A percentile compares a stretch with the other conserved stretches of the same genome.
Conservation (phyloP, 129 eudicot species). For the Artemisia annua region DNA sequence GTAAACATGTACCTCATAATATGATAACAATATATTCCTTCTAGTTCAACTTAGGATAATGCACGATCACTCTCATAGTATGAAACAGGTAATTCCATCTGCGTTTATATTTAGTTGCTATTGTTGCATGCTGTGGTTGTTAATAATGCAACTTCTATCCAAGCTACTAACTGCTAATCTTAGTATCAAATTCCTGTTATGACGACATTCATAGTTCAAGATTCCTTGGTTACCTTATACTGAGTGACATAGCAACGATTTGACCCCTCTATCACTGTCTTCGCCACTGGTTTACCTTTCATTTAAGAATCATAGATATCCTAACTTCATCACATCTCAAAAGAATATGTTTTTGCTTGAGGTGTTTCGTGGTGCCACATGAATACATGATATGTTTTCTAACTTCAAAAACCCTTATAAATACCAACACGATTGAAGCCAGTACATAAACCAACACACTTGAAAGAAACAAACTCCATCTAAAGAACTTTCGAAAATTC, state of each 20-base stretch:
- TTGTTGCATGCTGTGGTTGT: no score
- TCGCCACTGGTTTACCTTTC: conserved; percentile 27
- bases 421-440: conserved; percentile 28
- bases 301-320: conserved; percentile 21
- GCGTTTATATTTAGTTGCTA: no score
- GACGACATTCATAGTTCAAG: conserved; percentile 15
- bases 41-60: no score
- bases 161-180: not conserved
- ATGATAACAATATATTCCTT: no score
- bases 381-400: conserved; percentile 21
- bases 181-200: conserved; percentile 13
- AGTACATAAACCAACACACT: conserved; percentile 2
- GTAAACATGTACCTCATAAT: no score
- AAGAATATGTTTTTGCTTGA: conserved; percentile 30
- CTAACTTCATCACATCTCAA: conserved; percentile 14
- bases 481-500: not conserved
- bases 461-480: not conserved
- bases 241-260: conserved; percentile 5
- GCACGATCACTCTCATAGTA: no score
- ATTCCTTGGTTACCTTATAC: conserved; percentile 18
- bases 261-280: conserved; percentile 26
- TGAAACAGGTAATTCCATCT: no score
- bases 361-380: conserved; percentile 18
- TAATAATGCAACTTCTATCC: no score
- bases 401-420: conserved; percentile 29